These are phyloP conservation scores for Mycena epipterygia DNA, from an alignment of 768 basidiomycete genomes.

Conservation along the genomic window DNA sequence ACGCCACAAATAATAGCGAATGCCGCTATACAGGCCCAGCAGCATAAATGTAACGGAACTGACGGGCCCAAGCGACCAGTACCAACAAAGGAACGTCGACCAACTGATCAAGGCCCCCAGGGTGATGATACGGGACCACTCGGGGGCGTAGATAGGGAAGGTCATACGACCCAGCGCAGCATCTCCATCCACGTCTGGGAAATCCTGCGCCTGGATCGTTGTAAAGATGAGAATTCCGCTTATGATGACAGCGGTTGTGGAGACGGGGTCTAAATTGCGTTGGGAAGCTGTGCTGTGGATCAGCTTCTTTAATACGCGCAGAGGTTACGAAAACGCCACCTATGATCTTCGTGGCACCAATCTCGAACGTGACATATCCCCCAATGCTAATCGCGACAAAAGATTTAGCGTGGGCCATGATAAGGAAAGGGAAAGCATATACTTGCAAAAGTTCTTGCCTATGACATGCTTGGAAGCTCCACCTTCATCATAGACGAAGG, in stretches of 20 bases:
- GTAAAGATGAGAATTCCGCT: constrained; percentile 53
- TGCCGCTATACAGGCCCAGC: neutral
- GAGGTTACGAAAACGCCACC: constrained; percentile 27
- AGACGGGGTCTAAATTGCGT: neutral
- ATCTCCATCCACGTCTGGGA: constrained; percentile 61
- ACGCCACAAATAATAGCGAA: neutral
- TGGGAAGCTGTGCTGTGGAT: neutral
- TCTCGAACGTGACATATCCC: constrained; percentile 50
- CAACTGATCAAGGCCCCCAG: constrained; percentile 33
- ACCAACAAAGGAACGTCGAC: constrained; percentile 29
- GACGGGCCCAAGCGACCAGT: no score
- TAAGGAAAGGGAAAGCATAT: no score
- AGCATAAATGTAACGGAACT: no score
- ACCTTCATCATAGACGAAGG: no score
- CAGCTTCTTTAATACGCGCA: neutral
- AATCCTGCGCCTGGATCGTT: constrained; percentile 63
- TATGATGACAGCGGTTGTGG: constrained; percentile 27
- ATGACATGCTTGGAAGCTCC: no score
- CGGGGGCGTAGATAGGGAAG: constrained; percentile 59
- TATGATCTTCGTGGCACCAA: constrained; percentile 49
- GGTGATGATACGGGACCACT: constrained; percentile 46
- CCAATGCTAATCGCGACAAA: no score
- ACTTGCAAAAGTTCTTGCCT: no score
- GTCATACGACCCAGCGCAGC: constrained; percentile 53
- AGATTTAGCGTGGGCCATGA: no score